Evolutionary conservation across 2,329 filamentous ascomycete genomes (phyloP).

Genomic region (Ceratocystiopsis minuta): DNA sequence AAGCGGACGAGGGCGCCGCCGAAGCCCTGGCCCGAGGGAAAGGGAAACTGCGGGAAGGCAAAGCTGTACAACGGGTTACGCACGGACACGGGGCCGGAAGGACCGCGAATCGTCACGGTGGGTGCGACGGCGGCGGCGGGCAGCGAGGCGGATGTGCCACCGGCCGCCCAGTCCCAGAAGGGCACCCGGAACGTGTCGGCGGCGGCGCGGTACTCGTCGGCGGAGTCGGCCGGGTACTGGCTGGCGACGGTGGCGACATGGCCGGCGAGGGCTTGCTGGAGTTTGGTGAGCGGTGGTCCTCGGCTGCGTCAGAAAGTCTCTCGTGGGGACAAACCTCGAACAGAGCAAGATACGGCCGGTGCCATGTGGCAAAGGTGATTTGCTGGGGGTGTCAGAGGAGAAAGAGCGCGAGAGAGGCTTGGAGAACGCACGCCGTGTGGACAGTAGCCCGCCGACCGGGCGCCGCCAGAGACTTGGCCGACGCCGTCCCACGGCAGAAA

Average conservation of each 20-base stretch:
- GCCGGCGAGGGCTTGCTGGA: conserved; percentile 31
- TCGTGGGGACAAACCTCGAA: conserved; percentile 30
- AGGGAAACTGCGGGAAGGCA: conserved; percentile 26
- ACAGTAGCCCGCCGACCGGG: conserved; percentile 22
- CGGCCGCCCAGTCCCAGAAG: conserved; percentile 36
- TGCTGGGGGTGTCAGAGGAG: conserved; percentile 18
- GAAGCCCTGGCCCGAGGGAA: conserved; percentile 12
- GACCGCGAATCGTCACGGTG: conserved; percentile 11
- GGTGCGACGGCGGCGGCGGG: conserved; percentile 21
- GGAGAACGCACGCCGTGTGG: conserved; percentile 25
- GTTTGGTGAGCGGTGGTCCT: neutral
- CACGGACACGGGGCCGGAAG: conserved; percentile 13
- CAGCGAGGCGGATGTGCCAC: conserved; percentile 16
- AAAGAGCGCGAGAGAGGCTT: neutral
- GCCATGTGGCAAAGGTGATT: conserved; percentile 34
- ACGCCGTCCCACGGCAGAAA: conserved; percentile 19
- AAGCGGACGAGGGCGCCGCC: conserved; percentile 14
- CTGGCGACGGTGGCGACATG: conserved; percentile 28
- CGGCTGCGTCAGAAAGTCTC: too few species aligned
- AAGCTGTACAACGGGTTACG: conserved; percentile 35
- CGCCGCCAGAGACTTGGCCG: conserved; percentile 17
- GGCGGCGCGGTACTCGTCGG: conserved; percentile 23
- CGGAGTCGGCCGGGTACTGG: conserved; percentile 20
- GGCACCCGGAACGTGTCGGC: conserved; percentile 29
- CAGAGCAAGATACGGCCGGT: conserved; percentile 34